Base-by-base conservation (phyloP, 176 grass and related monocot species). In the Carex littledalei region DNA sequence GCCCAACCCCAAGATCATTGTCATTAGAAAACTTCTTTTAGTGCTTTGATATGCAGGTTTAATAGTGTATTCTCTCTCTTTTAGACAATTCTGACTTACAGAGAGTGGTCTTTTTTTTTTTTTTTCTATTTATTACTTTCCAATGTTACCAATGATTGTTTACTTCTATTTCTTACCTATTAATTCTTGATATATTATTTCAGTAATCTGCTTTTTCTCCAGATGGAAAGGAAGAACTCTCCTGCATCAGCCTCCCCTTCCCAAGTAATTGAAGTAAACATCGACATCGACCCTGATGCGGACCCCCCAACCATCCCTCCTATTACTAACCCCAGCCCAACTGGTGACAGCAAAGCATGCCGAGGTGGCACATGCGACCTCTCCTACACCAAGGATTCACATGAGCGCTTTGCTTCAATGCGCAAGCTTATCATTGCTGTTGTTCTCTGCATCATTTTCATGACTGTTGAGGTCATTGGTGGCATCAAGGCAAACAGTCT, bases 401-500 rank as follows among this genome's bases (percentile, higher is more conserved):
- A 84, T 18, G 96, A 99, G 84, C 94, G 96, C 82, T 86, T 32
- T 9, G 20, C 85, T 2, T 99, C 96, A 54, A 99, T 99, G 91
- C 90, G 81, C 88, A 99, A 99, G 84, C 93, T 99, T 83, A 8
- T 94, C 1, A 89, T 92, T 24, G 91, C 91, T 35, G 90, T 99
- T 5, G 81, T 91, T 55, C 96, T 99, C 58, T 99, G 96, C 16
- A 18, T 95, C 45, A 73, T 99, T 86, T 99, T 99, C 81, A 99
- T 99, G 93, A 56, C 88, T 1, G 93, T 99, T 1, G 96, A 99
- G 91, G 93, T 99, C 61, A 86, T 92, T 79, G 96, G 96, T 78
- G 96, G 96, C 31, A 94, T 99, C 71, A 91, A 92, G 91, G 93
- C 96, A 70, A 99, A 99, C 84, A 99, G 96, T 83, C 89, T 99